Conservation (phyloP, 768 basidiomycete species). For the Pleurotus citrinopileatus region DNA sequence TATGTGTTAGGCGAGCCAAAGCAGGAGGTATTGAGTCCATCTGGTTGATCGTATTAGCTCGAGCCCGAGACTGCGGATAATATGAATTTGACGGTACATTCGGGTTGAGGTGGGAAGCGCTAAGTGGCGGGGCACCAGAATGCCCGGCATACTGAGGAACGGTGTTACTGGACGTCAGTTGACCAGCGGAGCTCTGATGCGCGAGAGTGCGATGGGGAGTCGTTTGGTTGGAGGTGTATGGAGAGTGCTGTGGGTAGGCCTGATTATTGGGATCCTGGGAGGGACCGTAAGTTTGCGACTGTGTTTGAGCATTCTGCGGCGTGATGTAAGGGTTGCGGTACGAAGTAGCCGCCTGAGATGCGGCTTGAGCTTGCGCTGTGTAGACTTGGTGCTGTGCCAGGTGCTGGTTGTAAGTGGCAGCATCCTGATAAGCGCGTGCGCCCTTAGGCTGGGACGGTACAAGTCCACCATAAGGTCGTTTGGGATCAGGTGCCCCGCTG, state of each 20-base stretch:
- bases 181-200: slow-evolving; percentile 51
- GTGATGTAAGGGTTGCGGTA: slow-evolving; percentile 84
- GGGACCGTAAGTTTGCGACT: slow-evolving; percentile 28
- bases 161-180: slow-evolving; percentile 31
- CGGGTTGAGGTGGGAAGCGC: slow-evolving; percentile 38
- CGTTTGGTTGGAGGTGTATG: slow-evolving; percentile 35
- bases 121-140: slow-evolving; percentile 25
- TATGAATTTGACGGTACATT: slow-evolving; percentile 67
- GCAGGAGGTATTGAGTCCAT: slow-evolving; percentile 95
- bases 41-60: slow-evolving; percentile 90
- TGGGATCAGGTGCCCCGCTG: slow-evolving; percentile 51
- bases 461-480: slow-evolving; percentile 91
- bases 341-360: slow-evolving; percentile 63
- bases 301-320: slow-evolving; percentile 36
- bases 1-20: slow-evolving; percentile 82
- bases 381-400: slow-evolving; percentile 92
- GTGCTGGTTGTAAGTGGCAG: slow-evolving; percentile 92
- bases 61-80: slow-evolving; percentile 64
- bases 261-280: slow-evolving; percentile 26
- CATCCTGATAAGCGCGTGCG: slow-evolving; percentile 85
- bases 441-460: slow-evolving; percentile 88
- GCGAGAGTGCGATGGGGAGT: slow-evolving; percentile 37
- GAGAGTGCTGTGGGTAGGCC: slow-evolving; percentile 31
- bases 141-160: slow-evolving; percentile 32
- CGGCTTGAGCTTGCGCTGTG: slow-evolving; percentile 80